Evolutionary conservation across 768 basidiomycete genomes (phyloP), one percentile per base, ranked within the genome.

Genomic region (Tricholoma flavovirens): DNA sequence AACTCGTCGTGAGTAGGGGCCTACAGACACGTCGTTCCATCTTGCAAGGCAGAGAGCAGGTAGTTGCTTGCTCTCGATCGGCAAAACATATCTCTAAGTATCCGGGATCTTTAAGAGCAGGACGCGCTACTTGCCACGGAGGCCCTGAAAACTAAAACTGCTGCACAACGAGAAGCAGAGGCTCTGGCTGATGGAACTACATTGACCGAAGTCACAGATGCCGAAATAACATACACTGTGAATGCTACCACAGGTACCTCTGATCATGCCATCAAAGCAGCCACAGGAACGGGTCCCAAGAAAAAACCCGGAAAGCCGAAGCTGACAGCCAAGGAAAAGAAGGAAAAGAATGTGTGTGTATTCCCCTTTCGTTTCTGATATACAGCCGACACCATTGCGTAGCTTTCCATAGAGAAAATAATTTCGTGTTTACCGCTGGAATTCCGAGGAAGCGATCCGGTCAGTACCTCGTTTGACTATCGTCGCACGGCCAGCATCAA

Each of bases 401-500:
- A 86, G 81, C 66, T 86, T 58, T 79, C 79, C 51, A 73, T 87
- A 30, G 91, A 93, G 59, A 83, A 81, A 56, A 79, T 90, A 14
- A 78, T 95, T 14, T 79, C 84, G 22, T 83, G 80, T 53, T 75
- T 96, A 35, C 94, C 94, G 0, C 77, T 98, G 11, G 94, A 96
- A 69, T 98, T 93, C 67, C 81, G 94, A 21, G 94, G 94, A 8
- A 87, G 77, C 60, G 91, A 96, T 70, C 87, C 89, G 2, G 92
- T 91, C 65, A 54, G 88, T 75, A 50, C 43, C 42, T 1, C 24
- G n/a, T 19, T 35, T 17, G 43, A 33, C 36, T 45, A 22, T 45
- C 21, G 3, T 9, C n/a, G n/a, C n/a, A 32, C 1, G 17, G 8
- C 21, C n/a, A 24, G 12, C 40, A 6, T 33, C 55, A 26, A 43